phyloP scores from a whole-genome alignment of 73 alveolate genomes.

The Paramecium biaurelia region DNA sequence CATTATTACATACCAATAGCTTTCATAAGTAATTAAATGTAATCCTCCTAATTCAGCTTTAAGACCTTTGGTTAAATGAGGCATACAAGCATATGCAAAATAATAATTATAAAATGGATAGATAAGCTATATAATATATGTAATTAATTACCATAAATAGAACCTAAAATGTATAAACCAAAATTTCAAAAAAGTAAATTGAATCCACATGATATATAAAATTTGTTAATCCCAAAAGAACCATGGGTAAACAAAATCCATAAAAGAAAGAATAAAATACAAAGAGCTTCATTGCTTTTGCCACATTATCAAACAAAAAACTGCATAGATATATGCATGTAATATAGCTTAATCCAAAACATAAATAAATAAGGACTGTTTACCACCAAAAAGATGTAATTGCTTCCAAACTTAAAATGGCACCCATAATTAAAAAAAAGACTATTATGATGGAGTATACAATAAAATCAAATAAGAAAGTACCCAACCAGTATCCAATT shows the following conservation, averaged over 20 bases:
- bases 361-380: not conserved
- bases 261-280: not conserved
- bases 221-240: not conserved
- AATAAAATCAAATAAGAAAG: not conserved
- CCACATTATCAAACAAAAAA: not conserved
- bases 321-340: not conserved
- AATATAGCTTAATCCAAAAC: conserved; percentile 41
- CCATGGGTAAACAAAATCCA: conserved; percentile 12
- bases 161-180: not conserved
- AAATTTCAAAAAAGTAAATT: not conserved
- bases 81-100: conserved; percentile 26
- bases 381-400: not conserved
- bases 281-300: conserved; percentile 4
- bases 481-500: conserved; percentile 34
- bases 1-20: not conserved
- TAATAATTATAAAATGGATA: conserved; percentile 31
- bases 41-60: conserved; percentile 2
- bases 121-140: not conserved
- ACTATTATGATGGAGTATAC: not conserved
- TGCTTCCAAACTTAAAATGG: not conserved
- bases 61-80: not conserved
- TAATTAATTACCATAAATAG: not conserved
- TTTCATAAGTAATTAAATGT: not conserved
- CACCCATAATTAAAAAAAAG: not conserved
- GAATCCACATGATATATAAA: not conserved